phyloP scores from a whole-genome alignment of 2,329 filamentous ascomycete species.

The Paraconiothyrium brasiliense region DNA sequence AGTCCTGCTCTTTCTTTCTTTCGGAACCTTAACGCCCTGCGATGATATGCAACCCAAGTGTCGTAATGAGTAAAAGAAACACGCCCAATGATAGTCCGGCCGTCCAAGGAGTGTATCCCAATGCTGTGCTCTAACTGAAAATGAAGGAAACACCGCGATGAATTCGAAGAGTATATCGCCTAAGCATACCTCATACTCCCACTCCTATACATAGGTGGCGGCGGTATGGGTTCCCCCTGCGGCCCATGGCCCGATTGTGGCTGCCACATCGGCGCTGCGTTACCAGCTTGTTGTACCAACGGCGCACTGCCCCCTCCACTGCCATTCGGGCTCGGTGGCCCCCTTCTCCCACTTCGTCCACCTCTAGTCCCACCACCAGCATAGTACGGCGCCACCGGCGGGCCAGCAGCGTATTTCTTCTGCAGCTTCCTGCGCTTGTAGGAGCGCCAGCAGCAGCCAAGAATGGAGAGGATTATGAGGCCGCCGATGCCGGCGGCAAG shows the following conservation, averaged over 20 bases:
- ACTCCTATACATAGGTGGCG: constrained; percentile 7
- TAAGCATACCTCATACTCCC: constrained; percentile 9
- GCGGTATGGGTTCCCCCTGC: not conserved
- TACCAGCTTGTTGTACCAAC: not conserved
- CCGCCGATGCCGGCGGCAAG: constrained; percentile 76
- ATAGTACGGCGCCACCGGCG: constrained; percentile 26
- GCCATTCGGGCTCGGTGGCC: not conserved
- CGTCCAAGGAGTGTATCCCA: not conserved
- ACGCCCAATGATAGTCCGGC: too few relatives aligned
- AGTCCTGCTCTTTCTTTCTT: too few relatives aligned
- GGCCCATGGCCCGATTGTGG: not conserved
- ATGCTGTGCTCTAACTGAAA: not conserved
- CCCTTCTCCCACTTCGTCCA: constrained; percentile 4
- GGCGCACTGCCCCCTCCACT: not conserved
- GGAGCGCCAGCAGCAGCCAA: constrained; percentile 71
- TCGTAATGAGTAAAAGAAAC: too few relatives aligned
- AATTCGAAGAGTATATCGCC: not conserved
- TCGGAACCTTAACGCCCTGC: too few relatives aligned
- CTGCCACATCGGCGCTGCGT: not conserved
- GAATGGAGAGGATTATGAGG: constrained; percentile 70
- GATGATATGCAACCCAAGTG: too few relatives aligned
- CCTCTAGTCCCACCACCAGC: not conserved
- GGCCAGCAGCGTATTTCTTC: constrained; percentile 34
- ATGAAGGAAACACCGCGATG: not conserved
- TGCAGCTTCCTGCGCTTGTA: constrained; percentile 46